phyloP scores from a whole-genome alignment of 208 protist species.

The Trypanosoma vivax region DNA sequence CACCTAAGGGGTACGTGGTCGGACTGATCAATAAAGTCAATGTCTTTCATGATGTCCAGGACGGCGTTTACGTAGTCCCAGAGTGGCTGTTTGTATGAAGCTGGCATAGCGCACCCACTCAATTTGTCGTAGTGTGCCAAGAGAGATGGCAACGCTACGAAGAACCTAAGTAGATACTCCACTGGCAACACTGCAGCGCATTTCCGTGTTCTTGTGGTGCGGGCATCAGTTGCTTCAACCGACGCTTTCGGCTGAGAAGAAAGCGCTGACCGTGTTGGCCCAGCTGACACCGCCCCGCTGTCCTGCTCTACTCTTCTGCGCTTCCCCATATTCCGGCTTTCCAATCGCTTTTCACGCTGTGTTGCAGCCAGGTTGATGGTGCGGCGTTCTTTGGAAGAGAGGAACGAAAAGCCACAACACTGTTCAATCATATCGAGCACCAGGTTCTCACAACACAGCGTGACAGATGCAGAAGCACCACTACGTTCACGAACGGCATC shows the following conservation, averaged over 20 bases:
- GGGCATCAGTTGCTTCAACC: conserved; percentile 14
- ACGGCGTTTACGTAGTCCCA: conserved; percentile 60
- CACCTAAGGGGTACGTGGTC: conserved; percentile 50
- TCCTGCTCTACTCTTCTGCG: conserved; percentile 8
- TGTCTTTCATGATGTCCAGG: conserved; percentile 38
- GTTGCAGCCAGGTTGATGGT: conserved; percentile 24
- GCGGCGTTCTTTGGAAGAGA: conserved; percentile 44
- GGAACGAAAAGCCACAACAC: conserved; percentile 57
- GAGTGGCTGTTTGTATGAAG: conserved; percentile 44
- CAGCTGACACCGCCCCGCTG: conserved; percentile 12
- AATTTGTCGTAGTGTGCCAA: conserved; percentile 81
- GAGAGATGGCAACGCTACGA: conserved; percentile 62
- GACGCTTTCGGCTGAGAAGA: no score
- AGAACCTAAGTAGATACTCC: conserved; percentile 77
- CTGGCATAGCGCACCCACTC: conserved; percentile 46
- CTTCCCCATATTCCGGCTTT: conserved; percentile 9
- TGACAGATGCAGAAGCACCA: conserved; percentile 20
- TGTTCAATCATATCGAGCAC: conserved; percentile 68
- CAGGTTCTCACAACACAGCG: conserved; percentile 47
- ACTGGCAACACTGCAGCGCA: conserved; percentile 58
- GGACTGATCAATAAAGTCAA: conserved; percentile 24
- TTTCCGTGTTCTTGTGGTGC: conserved; percentile 12
- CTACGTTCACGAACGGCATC: conserved; percentile 10
- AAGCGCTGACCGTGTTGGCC: no score
- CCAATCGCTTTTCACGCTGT: conserved; percentile 20